Evolutionary conservation across 305 asterid species (phyloP).

Genomic region (Fraxinus albicans): DNA sequence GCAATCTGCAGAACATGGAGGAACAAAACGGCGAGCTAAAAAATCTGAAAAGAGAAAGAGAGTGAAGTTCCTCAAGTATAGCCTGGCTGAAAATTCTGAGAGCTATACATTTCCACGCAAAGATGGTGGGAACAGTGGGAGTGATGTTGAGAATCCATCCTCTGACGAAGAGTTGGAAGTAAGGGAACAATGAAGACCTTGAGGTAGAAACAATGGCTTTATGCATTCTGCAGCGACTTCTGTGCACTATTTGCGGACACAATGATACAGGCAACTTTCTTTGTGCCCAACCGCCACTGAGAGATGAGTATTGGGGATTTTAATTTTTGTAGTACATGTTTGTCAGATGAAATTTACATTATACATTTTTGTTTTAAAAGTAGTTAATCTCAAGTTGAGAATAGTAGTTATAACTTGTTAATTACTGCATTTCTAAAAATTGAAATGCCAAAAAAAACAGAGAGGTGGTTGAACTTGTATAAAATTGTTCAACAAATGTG

Average conservation of each 20-base stretch:
- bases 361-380: neutral
- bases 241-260: neutral
- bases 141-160: slow-evolving; percentile 52
- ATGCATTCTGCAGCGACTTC: neutral
- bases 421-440: neutral
- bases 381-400: neutral
- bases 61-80: slow-evolving; percentile 48
- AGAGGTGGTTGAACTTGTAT: neutral
- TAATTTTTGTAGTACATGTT: neutral
- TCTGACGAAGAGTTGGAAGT: slow-evolving; percentile 51
- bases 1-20: slow-evolving; percentile 40
- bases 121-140: slow-evolving; percentile 39
- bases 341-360: neutral
- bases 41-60: slow-evolving; percentile 26
- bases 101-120: slow-evolving; percentile 15
- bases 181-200: neutral
- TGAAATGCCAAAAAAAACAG: neutral
- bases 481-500: neutral
- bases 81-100: slow-evolving; percentile 33
- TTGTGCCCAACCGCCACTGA: neutral
- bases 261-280: neutral
- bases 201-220: neutral
- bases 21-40: slow-evolving; percentile 43
- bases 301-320: neutral
- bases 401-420: neutral